A percentile compares a stretch with the other conserved stretches of the same genome.
These are phyloP conservation scores for Irpex sp. DNA, from an alignment of 1,284 basidiomycete species.

Conservation along the genomic window DNA sequence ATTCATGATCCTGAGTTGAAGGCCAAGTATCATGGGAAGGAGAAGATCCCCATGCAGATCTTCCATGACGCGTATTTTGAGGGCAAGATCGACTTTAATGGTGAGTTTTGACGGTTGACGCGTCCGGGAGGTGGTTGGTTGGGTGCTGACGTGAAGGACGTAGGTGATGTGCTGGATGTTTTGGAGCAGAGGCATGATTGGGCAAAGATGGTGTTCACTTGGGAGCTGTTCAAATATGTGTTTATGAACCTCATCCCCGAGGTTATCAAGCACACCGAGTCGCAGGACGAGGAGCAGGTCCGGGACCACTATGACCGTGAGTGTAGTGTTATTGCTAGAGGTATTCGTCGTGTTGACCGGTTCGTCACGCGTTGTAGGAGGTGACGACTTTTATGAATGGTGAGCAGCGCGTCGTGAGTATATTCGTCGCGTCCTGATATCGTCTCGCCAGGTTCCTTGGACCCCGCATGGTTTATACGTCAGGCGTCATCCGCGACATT, in stretches of 20 bases:
- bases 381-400: slow-evolving; percentile 94
- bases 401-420: slow-evolving; percentile 25
- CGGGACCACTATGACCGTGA: slow-evolving; percentile 94
- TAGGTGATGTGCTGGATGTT: slow-evolving; percentile 90
- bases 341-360: slow-evolving; percentile 17
- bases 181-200: slow-evolving; percentile 96
- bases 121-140: slow-evolving; percentile 5
- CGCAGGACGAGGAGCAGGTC: slow-evolving; percentile 95
- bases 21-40: slow-evolving; percentile 73
- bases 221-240: slow-evolving; percentile 93
- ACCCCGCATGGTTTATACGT: slow-evolving; percentile 97
- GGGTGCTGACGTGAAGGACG: slow-evolving; percentile 11
- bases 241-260: slow-evolving; percentile 88
- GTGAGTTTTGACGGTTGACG: slow-evolving; percentile 35
- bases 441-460: slow-evolving; percentile 74
- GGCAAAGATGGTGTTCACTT: slow-evolving; percentile 86
- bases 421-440: not conserved
- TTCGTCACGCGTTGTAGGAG: slow-evolving; percentile 40
- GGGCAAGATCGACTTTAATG: slow-evolving; percentile 94
- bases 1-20: slow-evolving; percentile 85
- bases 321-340: slow-evolving; percentile 23
- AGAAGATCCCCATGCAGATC: slow-evolving; percentile 97
- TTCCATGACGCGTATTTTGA: slow-evolving; percentile 99
- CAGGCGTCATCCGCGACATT: slow-evolving; percentile 81
- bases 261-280: slow-evolving; percentile 86